These are phyloP conservation scores for Lagenidium giganteum DNA, from an alignment of 352 stramenopile species.

Conservation along the genomic window DNA sequence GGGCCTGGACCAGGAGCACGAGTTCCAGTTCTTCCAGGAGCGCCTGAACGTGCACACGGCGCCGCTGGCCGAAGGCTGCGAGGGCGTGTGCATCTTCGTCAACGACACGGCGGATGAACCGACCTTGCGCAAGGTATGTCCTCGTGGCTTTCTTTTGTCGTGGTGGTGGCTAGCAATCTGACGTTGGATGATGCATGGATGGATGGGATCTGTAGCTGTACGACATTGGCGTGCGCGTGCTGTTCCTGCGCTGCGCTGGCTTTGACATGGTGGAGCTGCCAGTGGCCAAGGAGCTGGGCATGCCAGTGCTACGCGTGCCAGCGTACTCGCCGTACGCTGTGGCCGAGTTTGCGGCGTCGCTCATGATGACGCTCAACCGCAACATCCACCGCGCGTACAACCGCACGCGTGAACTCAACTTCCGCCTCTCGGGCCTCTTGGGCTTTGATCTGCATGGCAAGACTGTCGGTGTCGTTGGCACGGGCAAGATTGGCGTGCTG, in stretches of 20 bases:
- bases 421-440: constrained; percentile 43
- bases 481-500: constrained; percentile 39
- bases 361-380: constrained; percentile 75
- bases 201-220: no score
- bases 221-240: constrained; percentile 30
- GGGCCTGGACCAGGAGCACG: constrained; percentile 27
- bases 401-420: constrained; percentile 63
- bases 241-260: constrained; percentile 69
- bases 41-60: constrained; percentile 36
- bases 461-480: no score
- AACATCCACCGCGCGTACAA: constrained; percentile 66
- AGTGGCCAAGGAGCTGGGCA: constrained; percentile 32
- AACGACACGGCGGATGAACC: constrained; percentile 61
- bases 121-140: constrained; percentile 44
- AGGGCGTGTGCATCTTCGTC: constrained; percentile 69
- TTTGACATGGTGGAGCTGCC: constrained; percentile 63
- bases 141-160: no score
- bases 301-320: constrained; percentile 48
- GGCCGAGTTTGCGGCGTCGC: constrained; percentile 50
- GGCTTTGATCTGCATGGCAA: no score
- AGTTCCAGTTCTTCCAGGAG: constrained; percentile 39
- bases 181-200: no score
- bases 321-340: constrained; percentile 70
- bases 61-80: constrained; percentile 36
- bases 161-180: no score